Base-by-base conservation (phyloP, 2,329 filamentous ascomycete species). In the Curvularia lunata region DNA sequence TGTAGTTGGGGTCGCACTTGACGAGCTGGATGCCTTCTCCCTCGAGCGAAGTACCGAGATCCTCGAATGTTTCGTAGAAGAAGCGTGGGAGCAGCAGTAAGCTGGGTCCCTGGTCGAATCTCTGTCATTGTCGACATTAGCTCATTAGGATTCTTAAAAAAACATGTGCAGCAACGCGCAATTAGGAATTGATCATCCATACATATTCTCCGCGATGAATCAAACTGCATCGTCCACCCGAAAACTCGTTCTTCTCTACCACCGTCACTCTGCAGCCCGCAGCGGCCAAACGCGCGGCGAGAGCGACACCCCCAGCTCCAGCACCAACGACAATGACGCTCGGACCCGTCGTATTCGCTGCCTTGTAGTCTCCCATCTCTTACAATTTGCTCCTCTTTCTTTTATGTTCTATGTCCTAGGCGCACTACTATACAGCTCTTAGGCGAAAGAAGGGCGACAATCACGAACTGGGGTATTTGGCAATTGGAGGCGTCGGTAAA, bases 101-200 rank as follows among this genome's bases (percentile, higher is more conserved):
- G 1, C 88, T 91, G 0, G 90, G 90, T 0, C 90, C 90, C 79
- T 91, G 89, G 69, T 92, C 90, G 78, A 92, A 92, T 56, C 90
- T 80, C 79, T 83, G 59, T 42, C 38, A 1, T 30, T 30, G 9
- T 52, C 13, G 32, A 16, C 25, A 47, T 46, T 21, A 34, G 47
- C 32, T n/a, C n/a, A n/a, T n/a, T n/a, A n/a, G 10, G 5, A 16
- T 19, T 30, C 25, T 27, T 3, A 25, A 25, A 25, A 27, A 27
- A 8, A 27, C 25, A 27, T 8, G 1, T 13, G 28, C 8, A 30
- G 12, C 9, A 12, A 13, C 37, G 18, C n/a, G 37, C 9, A n/a
- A 40, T 40, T 21, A 18, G 25, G 9, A 30, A 30, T 4, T 16
- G 4, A 51, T 25, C 25, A 32, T 21, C 32, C 76, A 48, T 68